Evolutionary conservation across 495 filamentous ascomycete species (phyloP), one percentile per base, ranked within the genome.

Genomic region (Lichenothelia convexa): DNA sequence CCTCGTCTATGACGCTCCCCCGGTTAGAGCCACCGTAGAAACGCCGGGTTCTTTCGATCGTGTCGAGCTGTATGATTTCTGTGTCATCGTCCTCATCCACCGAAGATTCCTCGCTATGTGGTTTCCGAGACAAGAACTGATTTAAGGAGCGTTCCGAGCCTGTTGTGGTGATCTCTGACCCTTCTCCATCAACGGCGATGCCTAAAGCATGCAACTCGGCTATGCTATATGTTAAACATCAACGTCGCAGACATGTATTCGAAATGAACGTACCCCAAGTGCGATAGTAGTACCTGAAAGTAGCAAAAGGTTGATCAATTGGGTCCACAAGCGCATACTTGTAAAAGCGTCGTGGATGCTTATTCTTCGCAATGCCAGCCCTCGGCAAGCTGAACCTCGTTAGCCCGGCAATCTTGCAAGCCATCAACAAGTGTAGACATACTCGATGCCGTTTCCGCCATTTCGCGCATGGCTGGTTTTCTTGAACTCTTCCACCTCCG

Each of bases 251-350:
- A n/a, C n/a, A n/a, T n/a, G n/a, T n/a, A n/a, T n/a, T n/a, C n/a
- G n/a, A n/a, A n/a, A 13, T 27, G 24, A 13, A 7, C 24, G 24
- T 26, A 45, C 42, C 41, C 32, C 27, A 39, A 1, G 46, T 49
- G 18, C 49, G 51, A 33, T 53, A 60, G 35, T 49, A 51, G 42
- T 52, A 60, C 17, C 53, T 46, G 38, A 62, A 57, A 9, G 47
- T 56, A 6, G 46, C 57, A 31, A 54, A 63, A 8, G 61, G 61
- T 34, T 41, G 36, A 39, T 64, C 60, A 3, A 57, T 40, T 16
- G 60, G 56, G 40, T 63, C 60, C 18, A 62, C 44, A 18, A 64
- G 50, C 1, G 54, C 48, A 35, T 58, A 63, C 12, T 49, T 55
- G 45, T 64, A 64, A 43, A 49, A 57, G 11, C 56, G 53, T 23